phyloP scores from a whole-genome alignment of 768 basidiomycete species.

The Leccinellum luteum region DNA sequence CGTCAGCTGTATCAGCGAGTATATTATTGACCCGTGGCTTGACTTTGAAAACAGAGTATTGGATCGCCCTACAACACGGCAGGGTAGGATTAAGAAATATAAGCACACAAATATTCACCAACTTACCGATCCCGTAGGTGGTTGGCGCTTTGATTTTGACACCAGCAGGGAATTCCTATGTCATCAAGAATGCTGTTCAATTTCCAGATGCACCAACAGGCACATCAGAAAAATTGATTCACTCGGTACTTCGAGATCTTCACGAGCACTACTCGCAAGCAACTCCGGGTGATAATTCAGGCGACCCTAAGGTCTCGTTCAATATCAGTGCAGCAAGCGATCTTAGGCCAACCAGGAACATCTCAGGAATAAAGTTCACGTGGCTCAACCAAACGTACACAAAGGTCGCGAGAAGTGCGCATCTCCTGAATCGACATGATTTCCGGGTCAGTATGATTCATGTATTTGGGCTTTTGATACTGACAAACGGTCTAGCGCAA shows the following conservation, averaged over 20 bases:
- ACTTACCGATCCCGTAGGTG: slow-evolving; percentile 24
- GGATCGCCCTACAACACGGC: slow-evolving; percentile 42
- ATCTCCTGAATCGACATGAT: slow-evolving; percentile 41
- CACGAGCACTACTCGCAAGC: slow-evolving; percentile 29
- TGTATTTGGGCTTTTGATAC: neutral
- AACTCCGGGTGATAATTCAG: neutral
- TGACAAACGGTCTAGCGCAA: slow-evolving; percentile 34
- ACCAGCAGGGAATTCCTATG: slow-evolving; percentile 44
- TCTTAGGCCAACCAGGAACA: slow-evolving; percentile 40
- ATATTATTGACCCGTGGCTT: slow-evolving; percentile 54
- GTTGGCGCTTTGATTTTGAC: slow-evolving; percentile 53
- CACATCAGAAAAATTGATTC: slow-evolving; percentile 52
- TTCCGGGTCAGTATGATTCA: slow-evolving; percentile 38
- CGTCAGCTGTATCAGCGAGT: slow-evolving; percentile 63
- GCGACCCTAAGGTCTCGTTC: slow-evolving; percentile 41
- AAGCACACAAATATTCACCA: neutral
- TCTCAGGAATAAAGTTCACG: slow-evolving; percentile 46
- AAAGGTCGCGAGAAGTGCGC: slow-evolving; percentile 38
- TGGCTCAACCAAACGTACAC: slow-evolving; percentile 44
- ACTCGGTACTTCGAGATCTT: slow-evolving; percentile 43
- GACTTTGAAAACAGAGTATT: slow-evolving; percentile 59
- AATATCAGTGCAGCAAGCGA: slow-evolving; percentile 45
- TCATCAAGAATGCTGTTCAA: slow-evolving; percentile 54
- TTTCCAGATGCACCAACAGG: slow-evolving; percentile 55
- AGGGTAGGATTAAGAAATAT: neutral